Base-by-base conservation (phyloP, 805 yeast genomes). In the Saccharomycopsis selenospora region DNA sequence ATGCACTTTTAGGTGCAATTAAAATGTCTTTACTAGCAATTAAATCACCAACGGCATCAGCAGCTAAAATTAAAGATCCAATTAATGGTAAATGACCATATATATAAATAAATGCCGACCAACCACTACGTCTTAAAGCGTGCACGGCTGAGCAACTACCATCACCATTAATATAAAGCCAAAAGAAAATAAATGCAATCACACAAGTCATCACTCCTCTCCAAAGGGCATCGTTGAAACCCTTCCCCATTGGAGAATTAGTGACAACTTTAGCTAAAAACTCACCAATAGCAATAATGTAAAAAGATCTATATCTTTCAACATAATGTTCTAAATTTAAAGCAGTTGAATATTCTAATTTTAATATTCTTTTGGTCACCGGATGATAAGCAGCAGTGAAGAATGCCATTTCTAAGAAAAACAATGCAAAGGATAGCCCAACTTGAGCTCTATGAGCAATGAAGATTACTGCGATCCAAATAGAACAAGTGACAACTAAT, bases 271-370 rank as follows among this genome's bases (percentile, higher is more conserved):
- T 73, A 56, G 73, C 77, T 11, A 79, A 61, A 54, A 77, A 80
- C 54, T 80, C 85, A 29, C 86, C 86, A 53, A 80, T 69, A 3
- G 83, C 84, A 61, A 81, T 79, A 54, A 79, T 71, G 47, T 69
- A 79, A 57, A 80, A 80, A 0, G 80, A 76, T 2, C 74, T 69
- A 56, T 67, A 70, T 48, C 86, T 60, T 57, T 81, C 86, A 24
- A 77, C 81, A 57, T 79, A 84, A 57, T 80, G 85, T 54, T 79
- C 85, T 48, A 81, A 76, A 57, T 78, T 79, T 51, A 79, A 59
- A 1, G 85, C 85, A 0, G 86, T 77, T 8, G 82, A 71, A 48
- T 68, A 71, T 11, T 66, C 68, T 46, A 74, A 58, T 8, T 66
- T 61, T 52, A 79, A 48, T 17, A 60, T n/a, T 28, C 58, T 66